Evolutionary conservation across 1,284 basidiomycete genomes (phyloP).

Genomic region (Rhodotorula sp.): DNA sequence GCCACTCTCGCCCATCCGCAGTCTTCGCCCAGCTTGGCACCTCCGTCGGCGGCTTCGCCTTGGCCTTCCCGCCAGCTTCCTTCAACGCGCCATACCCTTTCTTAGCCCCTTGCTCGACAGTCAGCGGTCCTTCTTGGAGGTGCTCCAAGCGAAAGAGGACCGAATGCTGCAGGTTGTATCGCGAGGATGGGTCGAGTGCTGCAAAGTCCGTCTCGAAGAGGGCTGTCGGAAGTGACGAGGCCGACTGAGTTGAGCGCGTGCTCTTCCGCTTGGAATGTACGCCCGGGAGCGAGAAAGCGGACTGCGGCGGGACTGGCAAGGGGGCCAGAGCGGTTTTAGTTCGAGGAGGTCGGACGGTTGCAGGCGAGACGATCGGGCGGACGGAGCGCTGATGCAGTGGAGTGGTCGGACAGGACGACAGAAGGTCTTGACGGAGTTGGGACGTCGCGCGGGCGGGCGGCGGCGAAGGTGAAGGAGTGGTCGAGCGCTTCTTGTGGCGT

Average conservation of each 20-base stretch:
- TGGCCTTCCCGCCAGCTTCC: background rate
- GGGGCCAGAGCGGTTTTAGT: too few relatives aligned
- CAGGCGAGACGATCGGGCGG: too few relatives aligned
- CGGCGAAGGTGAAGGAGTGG: slow-evolving; percentile 1
- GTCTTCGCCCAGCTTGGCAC: slow-evolving; percentile 15
- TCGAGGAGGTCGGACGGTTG: too few relatives aligned
- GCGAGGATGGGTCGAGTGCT: background rate
- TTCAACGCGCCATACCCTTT: background rate
- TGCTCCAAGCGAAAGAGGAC: slow-evolving; percentile 22
- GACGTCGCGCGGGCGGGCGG: background rate
- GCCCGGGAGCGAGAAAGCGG: too few relatives aligned
- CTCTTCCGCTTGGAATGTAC: background rate
- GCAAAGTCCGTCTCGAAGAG: background rate
- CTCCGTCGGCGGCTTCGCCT: background rate
- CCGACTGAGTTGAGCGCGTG: background rate
- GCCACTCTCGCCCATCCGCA: background rate
- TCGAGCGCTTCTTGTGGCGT: background rate
- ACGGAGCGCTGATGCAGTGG: background rate
- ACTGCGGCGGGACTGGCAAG: too few relatives aligned
- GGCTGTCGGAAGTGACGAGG: background rate
- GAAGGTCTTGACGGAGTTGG: too few relatives aligned
- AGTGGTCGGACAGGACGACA: background rate
- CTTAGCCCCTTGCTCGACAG: slow-evolving; percentile 6
- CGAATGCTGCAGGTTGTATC: background rate
- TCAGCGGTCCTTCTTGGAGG: background rate